Conservation (phyloP, 2,329 filamentous ascomycete species). For the Teratosphaeria viscida region DNA sequence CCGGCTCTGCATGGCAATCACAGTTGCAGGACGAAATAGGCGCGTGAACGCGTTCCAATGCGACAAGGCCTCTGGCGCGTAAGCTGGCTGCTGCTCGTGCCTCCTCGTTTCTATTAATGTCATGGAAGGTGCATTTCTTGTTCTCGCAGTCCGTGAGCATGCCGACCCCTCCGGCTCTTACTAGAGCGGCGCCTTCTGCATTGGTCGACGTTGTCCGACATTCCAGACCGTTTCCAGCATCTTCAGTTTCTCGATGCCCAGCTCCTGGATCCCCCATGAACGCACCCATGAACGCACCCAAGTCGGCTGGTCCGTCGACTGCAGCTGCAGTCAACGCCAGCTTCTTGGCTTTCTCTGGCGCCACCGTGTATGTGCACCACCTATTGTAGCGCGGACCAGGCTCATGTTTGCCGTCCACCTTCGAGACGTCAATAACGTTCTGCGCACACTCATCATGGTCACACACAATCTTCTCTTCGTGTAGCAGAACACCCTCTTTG, state of each 20-base stretch:
- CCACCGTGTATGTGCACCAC: conserved; percentile 18
- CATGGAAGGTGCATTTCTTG: not conserved
- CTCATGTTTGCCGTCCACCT: conserved; percentile 6
- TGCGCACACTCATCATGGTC: conserved; percentile 14
- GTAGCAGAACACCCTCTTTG: conserved; percentile 12
- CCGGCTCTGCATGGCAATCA: not conserved
- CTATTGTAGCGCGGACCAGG: conserved; percentile 6
- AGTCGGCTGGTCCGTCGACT: not conserved
- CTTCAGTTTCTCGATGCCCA: not conserved
- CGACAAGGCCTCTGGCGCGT: not conserved
- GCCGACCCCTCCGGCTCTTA: not conserved
- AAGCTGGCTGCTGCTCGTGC: not conserved
- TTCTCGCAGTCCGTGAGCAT: not conserved
- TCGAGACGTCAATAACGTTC: conserved; percentile 17
- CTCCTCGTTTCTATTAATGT: not conserved
- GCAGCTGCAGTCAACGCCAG: not conserved
- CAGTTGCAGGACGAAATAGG: not conserved
- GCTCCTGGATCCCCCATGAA: not conserved
- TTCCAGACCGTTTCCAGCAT: not conserved
- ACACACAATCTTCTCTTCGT: conserved; percentile 11
- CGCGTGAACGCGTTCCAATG: not conserved
- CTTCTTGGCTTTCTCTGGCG: not conserved
- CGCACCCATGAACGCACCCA: not conserved
- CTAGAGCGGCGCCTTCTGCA: not conserved
- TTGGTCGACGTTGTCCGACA: not conserved